Base-by-base conservation (phyloP, 306 rosid species). In the Clitoria ternatea region DNA sequence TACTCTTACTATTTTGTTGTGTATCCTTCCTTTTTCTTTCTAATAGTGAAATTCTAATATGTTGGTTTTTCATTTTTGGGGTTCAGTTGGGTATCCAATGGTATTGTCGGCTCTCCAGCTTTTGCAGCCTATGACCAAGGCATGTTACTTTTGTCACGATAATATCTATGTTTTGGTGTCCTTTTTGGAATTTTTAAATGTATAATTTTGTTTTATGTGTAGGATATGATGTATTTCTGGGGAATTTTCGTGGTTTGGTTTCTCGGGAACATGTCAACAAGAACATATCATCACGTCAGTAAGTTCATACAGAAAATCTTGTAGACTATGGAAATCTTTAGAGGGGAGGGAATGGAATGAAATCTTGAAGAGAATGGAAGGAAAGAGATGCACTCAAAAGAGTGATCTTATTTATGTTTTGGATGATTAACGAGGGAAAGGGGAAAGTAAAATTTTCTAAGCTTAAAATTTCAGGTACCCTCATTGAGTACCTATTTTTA, bases 101-200 rank as follows among this genome's bases (percentile, higher is more conserved):
- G 98, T 56, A 83, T 93, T 67, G 97, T 93, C 77, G 98, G 98
- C 55, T 93, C 98, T 40, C 98, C 96, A 12, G 98, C 98, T 48
- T 93, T 93, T 85, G 97, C 98, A 20, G 98, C 98, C 33, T 93
- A 81, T 47, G 98, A 93, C 77, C 97, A 89, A 90, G 98, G 98
- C 90, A 65, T 60, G 87, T 54, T 70, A 35, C 24, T 42, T 78
- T 79, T 80, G 24, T 40, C 20, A n/a, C 36, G 50, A 60, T 12
- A 26, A 22, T 54, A 9, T 67, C 24, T 56, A 30, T 50, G 62
- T 52, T 64, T 17, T 17, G 14, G 24, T 30, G 26, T 24, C 36
- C 33, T n/a, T 40, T 57, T 5, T 14, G 20, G 52, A 63, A 66
- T 53, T 37, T 14, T 74, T 24, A 14, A 80, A 45, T 74, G 15